Percentiles rank a stretch among this genome's conserved stretches.
These are phyloP conservation scores for Amauroascus verrucosus DNA, from an alignment of 2,329 filamentous ascomycete species.

Conservation along the genomic window DNA sequence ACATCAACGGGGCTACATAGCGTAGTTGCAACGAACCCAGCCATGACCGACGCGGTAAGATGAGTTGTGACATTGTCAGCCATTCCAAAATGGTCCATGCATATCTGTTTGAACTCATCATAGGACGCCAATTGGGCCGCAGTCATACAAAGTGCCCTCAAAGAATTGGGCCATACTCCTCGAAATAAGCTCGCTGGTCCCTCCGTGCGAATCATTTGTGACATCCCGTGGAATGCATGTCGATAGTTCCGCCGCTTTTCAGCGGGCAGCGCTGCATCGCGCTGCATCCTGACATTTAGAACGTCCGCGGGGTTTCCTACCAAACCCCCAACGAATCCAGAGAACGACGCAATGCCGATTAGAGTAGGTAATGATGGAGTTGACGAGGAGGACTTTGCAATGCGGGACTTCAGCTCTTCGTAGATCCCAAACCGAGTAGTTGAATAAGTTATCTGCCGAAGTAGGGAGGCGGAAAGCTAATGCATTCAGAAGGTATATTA, in stretches of 20 bases:
- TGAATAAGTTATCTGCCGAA: slow-evolving; percentile 91
- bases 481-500: not conserved
- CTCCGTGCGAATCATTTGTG: slow-evolving; percentile 79
- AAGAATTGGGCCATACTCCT: slow-evolving; percentile 56
- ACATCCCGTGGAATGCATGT: slow-evolving; percentile 74
- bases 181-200: slow-evolving; percentile 67
- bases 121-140: slow-evolving; percentile 54
- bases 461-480: slow-evolving; percentile 73
- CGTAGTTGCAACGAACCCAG: slow-evolving; percentile 56
- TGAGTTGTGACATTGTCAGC: slow-evolving; percentile 50
- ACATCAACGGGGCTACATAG: slow-evolving; percentile 59
- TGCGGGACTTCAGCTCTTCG: slow-evolving; percentile 73
- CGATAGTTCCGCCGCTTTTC: slow-evolving; percentile 75
- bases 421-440: slow-evolving; percentile 95
- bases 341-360: slow-evolving; percentile 68
- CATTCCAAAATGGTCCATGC: slow-evolving; percentile 44
- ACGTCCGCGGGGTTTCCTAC: slow-evolving; percentile 93
- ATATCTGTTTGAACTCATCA: slow-evolving; percentile 51
- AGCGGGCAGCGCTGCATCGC: slow-evolving; percentile 66
- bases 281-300: slow-evolving; percentile 96
- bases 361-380: slow-evolving; percentile 64
- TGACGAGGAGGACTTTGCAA: slow-evolving; percentile 43
- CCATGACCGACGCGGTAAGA: slow-evolving; percentile 51
- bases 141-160: slow-evolving; percentile 56
- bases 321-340: slow-evolving; percentile 79